A percentile compares a stretch with the other conserved stretches of the same genome.
phyloP scores from a whole-genome alignment of 1,284 basidiomycete genomes.

The Wolfiporia cocos region DNA sequence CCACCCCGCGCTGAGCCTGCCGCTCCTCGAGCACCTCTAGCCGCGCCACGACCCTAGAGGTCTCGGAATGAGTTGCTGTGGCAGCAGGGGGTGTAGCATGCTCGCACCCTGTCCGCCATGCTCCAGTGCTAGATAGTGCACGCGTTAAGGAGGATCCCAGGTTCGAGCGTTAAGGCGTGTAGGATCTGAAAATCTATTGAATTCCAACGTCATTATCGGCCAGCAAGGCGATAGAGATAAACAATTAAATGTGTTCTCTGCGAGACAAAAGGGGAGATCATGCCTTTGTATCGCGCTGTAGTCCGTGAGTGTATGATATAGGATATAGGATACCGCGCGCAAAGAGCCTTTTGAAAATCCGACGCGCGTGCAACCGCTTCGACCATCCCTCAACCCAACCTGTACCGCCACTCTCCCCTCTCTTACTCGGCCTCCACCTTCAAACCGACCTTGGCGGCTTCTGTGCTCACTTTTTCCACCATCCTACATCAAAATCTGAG shows the following conservation, averaged over 20 bases:
- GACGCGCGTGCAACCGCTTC: conserved; percentile 5
- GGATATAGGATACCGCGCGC: no score
- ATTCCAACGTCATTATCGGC: no score
- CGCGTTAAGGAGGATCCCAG: no score
- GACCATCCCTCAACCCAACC: conserved; percentile 9
- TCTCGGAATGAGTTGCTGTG: conserved; percentile 6
- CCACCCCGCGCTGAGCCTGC: conserved; percentile 12
- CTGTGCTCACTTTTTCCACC: conserved; percentile 3
- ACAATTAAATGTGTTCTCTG: background rate
- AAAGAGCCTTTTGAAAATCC: conserved; percentile 12
- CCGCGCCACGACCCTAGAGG: conserved; percentile 25
- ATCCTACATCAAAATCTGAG: conserved; percentile 2
- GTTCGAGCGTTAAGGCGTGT: no score
- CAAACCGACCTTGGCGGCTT: background rate
- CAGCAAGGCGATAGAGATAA: no score
- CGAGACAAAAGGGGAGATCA: background rate
- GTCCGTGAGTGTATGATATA: no score
- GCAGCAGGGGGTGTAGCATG: background rate
- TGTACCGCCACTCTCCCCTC: conserved; percentile 8
- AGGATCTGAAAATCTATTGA: no score
- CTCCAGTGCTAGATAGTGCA: no score
- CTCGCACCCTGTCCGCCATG: conserved; percentile 33
- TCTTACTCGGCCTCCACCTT: conserved; percentile 12
- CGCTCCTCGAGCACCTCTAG: conserved; percentile 21
- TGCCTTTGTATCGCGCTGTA: no score